Evolutionary conservation across 192 early-diverging fungal species (phyloP).

Genomic region (Geranomyces michiganensis): DNA sequence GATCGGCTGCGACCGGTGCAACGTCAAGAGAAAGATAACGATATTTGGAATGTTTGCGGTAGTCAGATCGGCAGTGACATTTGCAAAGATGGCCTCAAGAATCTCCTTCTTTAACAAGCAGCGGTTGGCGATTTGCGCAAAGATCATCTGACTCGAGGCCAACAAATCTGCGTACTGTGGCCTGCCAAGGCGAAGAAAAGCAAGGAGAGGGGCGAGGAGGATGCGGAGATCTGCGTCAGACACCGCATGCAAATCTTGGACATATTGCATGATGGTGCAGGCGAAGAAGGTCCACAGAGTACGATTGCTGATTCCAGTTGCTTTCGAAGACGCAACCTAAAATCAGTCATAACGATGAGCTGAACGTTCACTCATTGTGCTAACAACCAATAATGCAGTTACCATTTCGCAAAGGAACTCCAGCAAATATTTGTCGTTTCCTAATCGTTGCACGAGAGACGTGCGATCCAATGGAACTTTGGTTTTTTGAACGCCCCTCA

Average conservation of each 20-base stretch:
- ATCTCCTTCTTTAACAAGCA: constrained; percentile 50
- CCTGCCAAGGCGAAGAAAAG: constrained; percentile 48
- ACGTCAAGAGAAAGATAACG: constrained; percentile 33
- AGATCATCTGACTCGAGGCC: constrained; percentile 63
- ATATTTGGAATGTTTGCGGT: constrained; percentile 24
- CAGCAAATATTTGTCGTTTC: constrained; percentile 70
- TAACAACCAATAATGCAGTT: no score
- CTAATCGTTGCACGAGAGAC: constrained; percentile 70
- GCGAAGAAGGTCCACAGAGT: constrained; percentile 71
- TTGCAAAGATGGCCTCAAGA: constrained; percentile 45
- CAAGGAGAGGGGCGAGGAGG: constrained; percentile 64
- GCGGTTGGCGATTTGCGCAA: constrained; percentile 64
- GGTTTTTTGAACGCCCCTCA: constrained; percentile 57
- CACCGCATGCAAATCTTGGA: constrained; percentile 48
- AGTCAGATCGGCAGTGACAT: constrained; percentile 41
- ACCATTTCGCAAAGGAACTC: constrained; percentile 76
- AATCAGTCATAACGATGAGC: constrained; percentile 34
- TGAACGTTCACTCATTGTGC: not conserved
- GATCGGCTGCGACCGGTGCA: constrained; percentile 21
- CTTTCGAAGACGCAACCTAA: constrained; percentile 12
- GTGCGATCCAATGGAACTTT: constrained; percentile 67
- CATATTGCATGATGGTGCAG: constrained; percentile 61
- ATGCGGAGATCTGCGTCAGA: constrained; percentile 58
- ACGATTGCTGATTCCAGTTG: constrained; percentile 41
- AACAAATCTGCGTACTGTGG: constrained; percentile 44